Evolutionary conservation across 257 asterid genomes (phyloP).

Genomic region (Solanum piurae): DNA sequence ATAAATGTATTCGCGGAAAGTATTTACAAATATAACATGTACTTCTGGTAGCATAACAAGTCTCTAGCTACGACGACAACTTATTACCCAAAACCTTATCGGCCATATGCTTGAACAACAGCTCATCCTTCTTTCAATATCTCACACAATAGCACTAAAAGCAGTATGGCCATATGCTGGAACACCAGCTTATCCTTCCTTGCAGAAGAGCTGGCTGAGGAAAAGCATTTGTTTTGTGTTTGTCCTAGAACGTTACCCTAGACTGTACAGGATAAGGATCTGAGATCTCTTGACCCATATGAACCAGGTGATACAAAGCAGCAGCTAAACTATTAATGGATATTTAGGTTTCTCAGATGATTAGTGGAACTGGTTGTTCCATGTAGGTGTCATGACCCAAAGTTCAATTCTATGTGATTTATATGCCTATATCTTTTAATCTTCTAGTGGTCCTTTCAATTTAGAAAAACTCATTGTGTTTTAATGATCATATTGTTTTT

Average conservation of each 20-base stretch:
- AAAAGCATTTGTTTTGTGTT: conserved; percentile 73
- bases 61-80: background rate
- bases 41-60: background rate
- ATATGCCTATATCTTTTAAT: background rate
- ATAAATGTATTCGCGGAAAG: background rate
- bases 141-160: background rate
- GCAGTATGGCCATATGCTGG: background rate
- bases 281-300: conserved; percentile 44
- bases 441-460: background rate
- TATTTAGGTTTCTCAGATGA: conserved; percentile 56
- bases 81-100: background rate
- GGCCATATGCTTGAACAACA: background rate
- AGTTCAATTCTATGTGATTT: background rate
- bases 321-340: conserved; percentile 53
- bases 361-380: conserved; percentile 9
- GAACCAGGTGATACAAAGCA: conserved; percentile 67
- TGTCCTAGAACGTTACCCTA: conserved; percentile 55
- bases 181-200: conserved; percentile 9
- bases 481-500: background rate
- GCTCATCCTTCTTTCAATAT: background rate
- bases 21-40: background rate
- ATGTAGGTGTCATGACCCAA: background rate
- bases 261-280: conserved; percentile 48
- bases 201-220: conserved; percentile 77
- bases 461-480: background rate